phyloP scores from a whole-genome alignment of 2,329 filamentous ascomycete species.

The Botrytis sinoallii region DNA sequence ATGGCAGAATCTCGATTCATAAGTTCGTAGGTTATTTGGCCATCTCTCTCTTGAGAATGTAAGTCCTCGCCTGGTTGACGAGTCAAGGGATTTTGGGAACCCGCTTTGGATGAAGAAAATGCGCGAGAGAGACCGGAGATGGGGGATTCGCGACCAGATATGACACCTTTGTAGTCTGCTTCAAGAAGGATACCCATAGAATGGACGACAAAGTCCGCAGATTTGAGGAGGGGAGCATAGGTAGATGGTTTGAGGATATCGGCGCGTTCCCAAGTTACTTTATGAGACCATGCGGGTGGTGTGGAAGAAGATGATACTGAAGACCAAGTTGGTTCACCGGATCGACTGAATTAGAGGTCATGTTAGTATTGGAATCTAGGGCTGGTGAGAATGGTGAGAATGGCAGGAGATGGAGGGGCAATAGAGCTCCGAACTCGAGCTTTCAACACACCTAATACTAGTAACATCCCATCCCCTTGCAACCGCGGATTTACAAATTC shows the following conservation, averaged over 20 bases:
- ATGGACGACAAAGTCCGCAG: conserved; percentile 84
- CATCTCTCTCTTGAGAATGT: conserved; percentile 62
- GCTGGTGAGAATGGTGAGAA: conserved; percentile 30
- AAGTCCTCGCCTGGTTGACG: conserved; percentile 58
- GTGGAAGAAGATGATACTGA: conserved; percentile 63
- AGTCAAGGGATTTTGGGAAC: conserved; percentile 68
- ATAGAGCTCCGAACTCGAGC: background rate
- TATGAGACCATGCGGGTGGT: conserved; percentile 76
- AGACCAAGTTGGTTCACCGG: conserved; percentile 84
- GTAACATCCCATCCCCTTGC: conserved; percentile 86
- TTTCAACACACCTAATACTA: conserved; percentile 71
- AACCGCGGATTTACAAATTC: conserved; percentile 89
- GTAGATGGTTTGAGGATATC: conserved; percentile 64
- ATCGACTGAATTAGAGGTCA: conserved; percentile 61
- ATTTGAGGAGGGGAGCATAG: conserved; percentile 78
- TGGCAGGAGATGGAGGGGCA: background rate
- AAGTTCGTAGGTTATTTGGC: conserved; percentile 88
- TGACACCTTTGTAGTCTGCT: conserved; percentile 92
- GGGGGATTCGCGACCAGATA: conserved; percentile 81
- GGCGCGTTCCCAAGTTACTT: conserved; percentile 83
- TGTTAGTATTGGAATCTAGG: background rate
- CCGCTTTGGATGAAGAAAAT: conserved; percentile 65
- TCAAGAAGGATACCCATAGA: conserved; percentile 94
- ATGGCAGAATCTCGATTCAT: conserved; percentile 95
- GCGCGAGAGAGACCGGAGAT: conserved; percentile 73